A percentile compares a stretch with the other conserved stretches of the same genome.
Evolutionary conservation across 1,284 basidiomycete species (phyloP).

Genomic region (Tylopilus orsonianus): DNA sequence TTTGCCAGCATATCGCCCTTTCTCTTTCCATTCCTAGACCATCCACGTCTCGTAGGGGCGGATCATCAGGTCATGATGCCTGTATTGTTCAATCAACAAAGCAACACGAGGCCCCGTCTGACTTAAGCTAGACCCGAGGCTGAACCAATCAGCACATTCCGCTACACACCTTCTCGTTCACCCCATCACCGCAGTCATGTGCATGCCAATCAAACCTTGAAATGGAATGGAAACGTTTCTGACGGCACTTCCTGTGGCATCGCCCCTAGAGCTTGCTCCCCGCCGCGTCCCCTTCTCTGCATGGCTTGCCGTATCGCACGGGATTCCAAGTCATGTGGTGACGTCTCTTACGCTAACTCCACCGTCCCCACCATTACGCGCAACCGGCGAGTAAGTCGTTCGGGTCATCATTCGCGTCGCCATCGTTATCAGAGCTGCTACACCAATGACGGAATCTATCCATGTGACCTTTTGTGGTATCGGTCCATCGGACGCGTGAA

Average conservation of each 20-base stretch:
- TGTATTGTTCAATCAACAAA: conserved; percentile 5
- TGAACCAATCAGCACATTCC: conserved; percentile 17
- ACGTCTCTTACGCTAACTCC: not conserved
- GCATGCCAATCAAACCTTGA: conserved; percentile 30
- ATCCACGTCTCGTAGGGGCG: not conserved
- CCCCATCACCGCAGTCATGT: conserved; percentile 24
- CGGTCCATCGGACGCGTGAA: not conserved
- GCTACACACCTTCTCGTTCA: conserved; percentile 11
- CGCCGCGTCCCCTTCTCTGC: not conserved
- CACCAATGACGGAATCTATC: conserved; percentile 6
- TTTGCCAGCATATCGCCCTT: not conserved
- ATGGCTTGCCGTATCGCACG: not conserved
- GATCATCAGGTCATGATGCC: not conserved
- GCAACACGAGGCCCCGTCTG: conserved; percentile 14
- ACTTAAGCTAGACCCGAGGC: not conserved
- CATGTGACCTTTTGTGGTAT: conserved; percentile 2
- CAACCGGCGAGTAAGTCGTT: not conserved
- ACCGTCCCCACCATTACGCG: not conserved
- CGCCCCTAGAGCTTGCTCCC: conserved; percentile 2
- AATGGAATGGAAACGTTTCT: conserved; percentile 28
- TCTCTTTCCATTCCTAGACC: not conserved
- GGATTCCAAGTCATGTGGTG: not conserved
- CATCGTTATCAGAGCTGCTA: conserved; percentile 15
- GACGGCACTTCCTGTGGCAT: conserved; percentile 19
- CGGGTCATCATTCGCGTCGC: conserved; percentile 8